Evolutionary conservation across 78 protist genomes (phyloP).

Genomic region (Emiliania huxleyi): DNA sequence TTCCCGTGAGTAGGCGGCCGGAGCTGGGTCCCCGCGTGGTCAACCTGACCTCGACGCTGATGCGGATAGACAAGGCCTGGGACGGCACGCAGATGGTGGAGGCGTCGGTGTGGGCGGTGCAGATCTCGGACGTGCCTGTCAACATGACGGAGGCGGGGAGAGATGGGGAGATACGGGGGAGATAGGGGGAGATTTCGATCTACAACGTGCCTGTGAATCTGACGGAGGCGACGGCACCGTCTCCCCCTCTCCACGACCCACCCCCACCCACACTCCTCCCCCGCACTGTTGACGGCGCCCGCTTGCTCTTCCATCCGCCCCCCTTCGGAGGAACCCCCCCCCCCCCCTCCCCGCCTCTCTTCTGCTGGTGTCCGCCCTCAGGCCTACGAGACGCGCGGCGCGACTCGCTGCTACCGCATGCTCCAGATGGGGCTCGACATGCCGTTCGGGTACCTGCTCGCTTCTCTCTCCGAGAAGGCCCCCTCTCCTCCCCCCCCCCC

Average conservation of each 20-base stretch:
- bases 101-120: not conserved
- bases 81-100: not conserved
- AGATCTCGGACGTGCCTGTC: not conserved
- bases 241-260: no score
- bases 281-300: no score
- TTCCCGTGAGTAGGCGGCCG: constrained; percentile 2
- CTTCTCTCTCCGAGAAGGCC: not conserved
- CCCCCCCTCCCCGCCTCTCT: no score
- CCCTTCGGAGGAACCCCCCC: no score
- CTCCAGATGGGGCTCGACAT: constrained; percentile 6
- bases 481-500: no score
- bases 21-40: not conserved
- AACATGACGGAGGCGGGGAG: not conserved
- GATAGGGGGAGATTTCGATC: no score
- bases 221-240: no score
- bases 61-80: not conserved
- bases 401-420: constrained; percentile 16
- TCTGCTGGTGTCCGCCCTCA: no score
- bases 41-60: not conserved
- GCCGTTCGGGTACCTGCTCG: constrained; percentile 22
- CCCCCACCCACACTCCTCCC: no score
- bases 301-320: no score
- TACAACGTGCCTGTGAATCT: no score
- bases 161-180: no score
- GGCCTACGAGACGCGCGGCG: not conserved